Percentiles rank a stretch among this genome's conserved stretches.
These are phyloP conservation scores for Colletotrichum shisoi DNA, from an alignment of 2,329 filamentous ascomycete genomes.

Conservation along the genomic window DNA sequence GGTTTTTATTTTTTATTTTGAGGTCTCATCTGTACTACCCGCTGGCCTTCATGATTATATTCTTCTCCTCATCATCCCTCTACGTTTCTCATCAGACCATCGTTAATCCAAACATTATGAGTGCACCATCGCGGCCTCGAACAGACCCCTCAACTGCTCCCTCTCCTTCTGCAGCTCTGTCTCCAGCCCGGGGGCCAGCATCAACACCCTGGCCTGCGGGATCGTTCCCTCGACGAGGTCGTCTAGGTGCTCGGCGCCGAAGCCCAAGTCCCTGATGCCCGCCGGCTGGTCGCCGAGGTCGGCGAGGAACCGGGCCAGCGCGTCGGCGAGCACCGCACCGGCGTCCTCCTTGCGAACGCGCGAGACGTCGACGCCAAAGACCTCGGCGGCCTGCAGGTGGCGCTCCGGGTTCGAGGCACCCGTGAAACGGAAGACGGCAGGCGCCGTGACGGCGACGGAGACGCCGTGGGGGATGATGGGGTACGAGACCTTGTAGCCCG, in stretches of 20 bases:
- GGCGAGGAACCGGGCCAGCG: constrained; percentile 80
- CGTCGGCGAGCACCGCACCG: constrained; percentile 86
- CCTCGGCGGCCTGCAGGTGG: constrained; percentile 87
- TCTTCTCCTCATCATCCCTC: no score
- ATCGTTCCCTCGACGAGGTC: constrained; percentile 91
- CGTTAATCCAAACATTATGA: neutral
- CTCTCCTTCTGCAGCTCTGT: constrained; percentile 73
- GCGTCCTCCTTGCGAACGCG: constrained; percentile 89
- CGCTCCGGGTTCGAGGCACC: constrained; percentile 89
- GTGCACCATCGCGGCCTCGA: constrained; percentile 66
- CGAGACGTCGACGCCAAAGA: constrained; percentile 87
- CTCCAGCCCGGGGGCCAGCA: constrained; percentile 84
- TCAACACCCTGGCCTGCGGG: constrained; percentile 87
- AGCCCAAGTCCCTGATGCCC: constrained; percentile 85
- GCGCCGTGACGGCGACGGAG: constrained; percentile 90
- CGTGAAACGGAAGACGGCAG: constrained; percentile 93
- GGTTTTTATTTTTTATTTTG: no score
- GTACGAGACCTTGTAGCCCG: constrained; percentile 52
- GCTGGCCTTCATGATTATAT: neutral
- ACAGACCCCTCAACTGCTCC: constrained; percentile 73
- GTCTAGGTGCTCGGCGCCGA: constrained; percentile 77
- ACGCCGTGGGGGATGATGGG: constrained; percentile 96
- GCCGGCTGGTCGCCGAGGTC: constrained; percentile 88
- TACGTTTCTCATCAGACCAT: neutral
- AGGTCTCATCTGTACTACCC: neutral